Evolutionary conservation across 306 rosid species (phyloP).

Genomic region (Purshia tridentata): DNA sequence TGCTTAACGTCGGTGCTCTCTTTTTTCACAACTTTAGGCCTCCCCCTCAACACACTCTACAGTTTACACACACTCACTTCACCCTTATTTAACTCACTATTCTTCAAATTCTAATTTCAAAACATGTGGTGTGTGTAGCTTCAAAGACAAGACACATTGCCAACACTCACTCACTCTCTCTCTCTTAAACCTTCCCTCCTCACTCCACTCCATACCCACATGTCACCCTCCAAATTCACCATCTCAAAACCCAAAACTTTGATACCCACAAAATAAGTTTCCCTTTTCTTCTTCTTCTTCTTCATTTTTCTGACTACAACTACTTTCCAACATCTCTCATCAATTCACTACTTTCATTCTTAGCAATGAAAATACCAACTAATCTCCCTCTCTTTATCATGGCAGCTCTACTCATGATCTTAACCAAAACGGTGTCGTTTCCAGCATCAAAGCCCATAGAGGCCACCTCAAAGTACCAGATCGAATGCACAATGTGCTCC

Average conservation of each 20-base stretch:
- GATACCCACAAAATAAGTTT: no score
- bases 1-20: slow-evolving; percentile 39
- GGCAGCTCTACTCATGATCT: background rate
- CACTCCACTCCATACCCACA: background rate
- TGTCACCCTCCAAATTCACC: no score
- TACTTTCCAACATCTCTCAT: no score
- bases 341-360: no score
- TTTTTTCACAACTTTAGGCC: background rate
- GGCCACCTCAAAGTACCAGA: slow-evolving; percentile 57
- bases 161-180: background rate
- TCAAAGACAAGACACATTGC: slow-evolving; percentile 20
- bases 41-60: background rate
- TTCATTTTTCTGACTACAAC: no score
- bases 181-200: background rate
- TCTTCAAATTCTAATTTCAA: background rate
- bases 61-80: background rate
- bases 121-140: background rate
- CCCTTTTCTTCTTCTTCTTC: no score
- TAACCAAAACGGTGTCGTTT: background rate
- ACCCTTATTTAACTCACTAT: background rate
- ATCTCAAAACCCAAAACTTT: background rate
- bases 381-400: no score
- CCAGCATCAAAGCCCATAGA: slow-evolving; percentile 19
- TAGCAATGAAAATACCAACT: no score
- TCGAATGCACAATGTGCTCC: slow-evolving; percentile 92